Evolutionary conservation across 192 early-diverging fungal species (phyloP).

Genomic region (Jimgerdemannia flammicorona): DNA sequence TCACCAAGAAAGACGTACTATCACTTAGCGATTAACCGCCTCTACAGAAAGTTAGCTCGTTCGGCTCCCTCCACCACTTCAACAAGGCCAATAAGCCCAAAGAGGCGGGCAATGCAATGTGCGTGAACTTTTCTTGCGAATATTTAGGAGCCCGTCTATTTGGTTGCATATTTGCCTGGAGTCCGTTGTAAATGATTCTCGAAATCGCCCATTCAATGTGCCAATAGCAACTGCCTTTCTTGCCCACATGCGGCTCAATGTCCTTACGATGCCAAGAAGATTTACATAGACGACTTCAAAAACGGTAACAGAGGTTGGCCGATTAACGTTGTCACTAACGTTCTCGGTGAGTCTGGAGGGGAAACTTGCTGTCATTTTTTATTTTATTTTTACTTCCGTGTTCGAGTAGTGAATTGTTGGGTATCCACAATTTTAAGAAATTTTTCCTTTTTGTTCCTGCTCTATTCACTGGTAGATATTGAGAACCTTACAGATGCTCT

Average conservation of each 20-base stretch:
- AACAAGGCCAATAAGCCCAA: constrained; percentile 47
- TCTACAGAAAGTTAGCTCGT: constrained; percentile 42
- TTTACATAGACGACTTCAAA: constrained; percentile 44
- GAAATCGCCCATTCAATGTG: neutral
- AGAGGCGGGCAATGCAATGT: constrained; percentile 48
- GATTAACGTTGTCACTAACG: too few species aligned
- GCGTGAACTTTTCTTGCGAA: neutral
- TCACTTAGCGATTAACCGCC: too few species aligned
- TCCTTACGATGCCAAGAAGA: constrained; percentile 55
- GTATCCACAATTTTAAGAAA: too few species aligned
- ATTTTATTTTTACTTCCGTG: too few species aligned
- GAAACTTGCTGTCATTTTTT: too few species aligned
- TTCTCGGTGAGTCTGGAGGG: too few species aligned
- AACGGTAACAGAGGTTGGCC: constrained; percentile 40
- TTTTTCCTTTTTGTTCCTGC: too few species aligned
- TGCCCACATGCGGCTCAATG: constrained; percentile 53
- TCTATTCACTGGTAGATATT: constrained; percentile 25
- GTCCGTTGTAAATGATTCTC: too few species aligned
- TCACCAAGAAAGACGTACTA: too few species aligned
- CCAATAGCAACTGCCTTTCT: constrained; percentile 40
- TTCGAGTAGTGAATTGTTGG: too few species aligned
- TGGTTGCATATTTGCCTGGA: too few species aligned
- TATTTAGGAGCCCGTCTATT: too few species aligned
- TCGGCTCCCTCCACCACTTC: constrained; percentile 61
- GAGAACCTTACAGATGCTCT: constrained; percentile 44